phyloP scores from a whole-genome alignment of 768 basidiomycete species.

The Suillus paluster region DNA sequence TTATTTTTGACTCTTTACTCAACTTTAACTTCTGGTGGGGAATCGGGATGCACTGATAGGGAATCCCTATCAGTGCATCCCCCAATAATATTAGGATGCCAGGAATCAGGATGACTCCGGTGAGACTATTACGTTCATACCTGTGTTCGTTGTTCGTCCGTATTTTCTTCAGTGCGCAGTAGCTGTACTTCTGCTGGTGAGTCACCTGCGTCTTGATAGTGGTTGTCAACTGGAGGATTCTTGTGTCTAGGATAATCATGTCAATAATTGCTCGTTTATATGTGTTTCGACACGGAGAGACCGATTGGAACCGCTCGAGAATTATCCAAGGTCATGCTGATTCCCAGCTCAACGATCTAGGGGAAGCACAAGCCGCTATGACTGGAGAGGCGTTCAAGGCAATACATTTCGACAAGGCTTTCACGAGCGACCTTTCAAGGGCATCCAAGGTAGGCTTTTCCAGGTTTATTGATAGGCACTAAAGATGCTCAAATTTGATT shows the following conservation, averaged over 20 bases:
- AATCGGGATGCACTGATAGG: not conserved
- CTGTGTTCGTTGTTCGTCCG: not conserved
- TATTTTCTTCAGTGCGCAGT: not conserved
- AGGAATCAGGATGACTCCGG: not conserved
- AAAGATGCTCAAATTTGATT: not conserved
- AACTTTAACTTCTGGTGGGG: not conserved
- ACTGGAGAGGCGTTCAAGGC: conserved; percentile 58
- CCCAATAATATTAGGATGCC: too few relatives aligned
- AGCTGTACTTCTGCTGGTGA: not conserved
- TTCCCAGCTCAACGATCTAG: conserved; percentile 66
- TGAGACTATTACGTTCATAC: not conserved
- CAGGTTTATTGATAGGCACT: not conserved
- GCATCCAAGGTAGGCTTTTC: conserved; percentile 48
- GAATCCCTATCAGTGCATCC: too few relatives aligned
- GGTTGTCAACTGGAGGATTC: not conserved
- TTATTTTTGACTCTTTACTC: conserved; percentile 2
- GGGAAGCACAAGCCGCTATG: conserved; percentile 61
- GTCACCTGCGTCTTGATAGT: not conserved
- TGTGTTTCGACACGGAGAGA: conserved; percentile 81
- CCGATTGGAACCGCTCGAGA: conserved; percentile 61
- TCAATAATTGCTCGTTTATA: conserved; percentile 45
- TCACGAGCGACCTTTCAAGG: conserved; percentile 73
- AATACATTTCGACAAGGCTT: conserved; percentile 61
- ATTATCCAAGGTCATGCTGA: conserved; percentile 82
- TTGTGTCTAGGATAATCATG: not conserved